phyloP scores from a whole-genome alignment of 768 basidiomycete genomes.

The Tricholoma furcatifolium region DNA sequence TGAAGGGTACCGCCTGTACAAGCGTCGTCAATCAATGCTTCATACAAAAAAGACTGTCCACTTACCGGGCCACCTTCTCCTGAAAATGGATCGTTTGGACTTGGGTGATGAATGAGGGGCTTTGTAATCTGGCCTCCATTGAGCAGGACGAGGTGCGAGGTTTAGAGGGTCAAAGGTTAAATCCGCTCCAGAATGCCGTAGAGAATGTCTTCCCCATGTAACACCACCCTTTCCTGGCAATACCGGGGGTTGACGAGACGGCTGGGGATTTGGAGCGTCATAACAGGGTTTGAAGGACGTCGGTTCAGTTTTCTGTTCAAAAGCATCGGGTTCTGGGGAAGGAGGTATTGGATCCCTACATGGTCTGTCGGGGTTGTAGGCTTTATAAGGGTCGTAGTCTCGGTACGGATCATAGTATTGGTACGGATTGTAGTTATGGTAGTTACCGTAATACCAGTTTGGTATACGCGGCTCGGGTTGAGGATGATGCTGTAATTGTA shows the following conservation, averaged over 20 bases:
- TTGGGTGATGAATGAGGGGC: slow-evolving; percentile 2
- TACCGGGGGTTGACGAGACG: not conserved
- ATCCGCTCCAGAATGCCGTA: slow-evolving; percentile 1
- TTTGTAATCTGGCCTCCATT: slow-evolving; percentile 17
- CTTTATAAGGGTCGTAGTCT: not conserved
- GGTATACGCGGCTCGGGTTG: not conserved
- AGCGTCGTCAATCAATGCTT: not conserved
- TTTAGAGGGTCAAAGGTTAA: slow-evolving; percentile 5
- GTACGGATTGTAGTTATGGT: not conserved
- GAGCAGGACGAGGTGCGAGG: slow-evolving; percentile 15
- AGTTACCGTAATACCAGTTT: too few relatives aligned
- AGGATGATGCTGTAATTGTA: not conserved
- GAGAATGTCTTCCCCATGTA: not conserved
- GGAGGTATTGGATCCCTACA: slow-evolving; percentile 7
- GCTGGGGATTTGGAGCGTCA: not conserved
- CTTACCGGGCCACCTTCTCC: not conserved
- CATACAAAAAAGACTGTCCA: not conserved
- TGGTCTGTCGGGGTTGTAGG: not conserved
- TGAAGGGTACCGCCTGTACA: slow-evolving; percentile 8
- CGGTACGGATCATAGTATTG: not conserved
- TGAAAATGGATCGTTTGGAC: slow-evolving; percentile 1
- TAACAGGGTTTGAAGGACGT: not conserved
- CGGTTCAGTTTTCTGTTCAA: not conserved
- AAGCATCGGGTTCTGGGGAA: slow-evolving; percentile 3
- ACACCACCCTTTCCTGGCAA: not conserved